These are phyloP conservation scores for Schizophyllum commune DNA, from an alignment of 1,284 basidiomycete species.

Conservation along the genomic window DNA sequence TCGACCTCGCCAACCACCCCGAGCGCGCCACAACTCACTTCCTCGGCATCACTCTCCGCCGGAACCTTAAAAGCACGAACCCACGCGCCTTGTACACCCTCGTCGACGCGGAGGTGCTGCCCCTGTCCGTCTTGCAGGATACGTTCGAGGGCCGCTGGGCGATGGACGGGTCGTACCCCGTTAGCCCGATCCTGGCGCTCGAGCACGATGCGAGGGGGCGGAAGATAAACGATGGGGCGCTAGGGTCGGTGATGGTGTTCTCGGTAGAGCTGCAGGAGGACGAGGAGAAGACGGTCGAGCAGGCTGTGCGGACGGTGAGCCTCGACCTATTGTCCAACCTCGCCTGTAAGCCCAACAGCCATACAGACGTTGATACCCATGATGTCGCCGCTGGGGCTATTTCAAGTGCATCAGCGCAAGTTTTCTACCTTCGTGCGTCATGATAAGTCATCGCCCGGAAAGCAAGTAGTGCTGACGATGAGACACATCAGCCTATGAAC, in stretches of 20 bases:
- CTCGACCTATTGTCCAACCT: not conserved
- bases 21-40: not conserved
- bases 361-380: not conserved
- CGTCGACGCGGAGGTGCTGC: conserved; percentile 1
- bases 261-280: conserved; percentile 1
- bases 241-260: not conserved
- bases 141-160: not conserved
- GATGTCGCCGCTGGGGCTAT: conserved; percentile 1
- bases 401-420: not conserved
- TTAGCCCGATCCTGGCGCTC: not conserved
- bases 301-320: conserved; percentile 1
- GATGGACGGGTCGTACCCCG: not conserved
- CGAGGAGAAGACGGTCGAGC: conserved; percentile 1
- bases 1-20: conserved; percentile 1
- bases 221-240: not conserved
- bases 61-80: not conserved
- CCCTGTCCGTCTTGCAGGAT: not conserved
- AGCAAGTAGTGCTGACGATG: not conserved
- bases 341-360: not conserved
- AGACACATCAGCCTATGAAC: not conserved
- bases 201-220: not conserved
- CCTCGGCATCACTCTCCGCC: not conserved
- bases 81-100: not conserved
- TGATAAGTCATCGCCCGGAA: not conserved
- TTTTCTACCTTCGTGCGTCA: not conserved